Evolutionary conservation across 495 filamentous ascomycete genomes (phyloP), one percentile per base, ranked within the genome.

Genomic region (Penicillium roqueforti): DNA sequence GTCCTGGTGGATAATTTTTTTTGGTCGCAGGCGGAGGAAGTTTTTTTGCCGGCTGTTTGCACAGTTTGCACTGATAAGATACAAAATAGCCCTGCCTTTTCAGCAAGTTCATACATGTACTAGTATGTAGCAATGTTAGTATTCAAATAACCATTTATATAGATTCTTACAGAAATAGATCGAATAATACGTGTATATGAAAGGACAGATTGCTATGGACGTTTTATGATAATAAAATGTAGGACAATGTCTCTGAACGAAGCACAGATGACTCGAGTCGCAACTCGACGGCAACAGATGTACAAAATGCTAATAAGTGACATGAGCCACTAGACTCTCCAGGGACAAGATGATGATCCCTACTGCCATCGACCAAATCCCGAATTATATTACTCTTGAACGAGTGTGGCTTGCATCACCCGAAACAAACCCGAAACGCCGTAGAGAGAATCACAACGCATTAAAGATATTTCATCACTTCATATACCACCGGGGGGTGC

Each of bases 1-100:
- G 55, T 61, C 51, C 56, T 62, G 51, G 61, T 53, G 54, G 66
- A 63, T 61, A 65, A 53, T 67, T 67, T 61, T 68, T 67, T 64
- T 68, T 62, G 59, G 38, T 56, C 37, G 55, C 58, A 44, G 64
- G 61, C 61, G 66, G 62, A 60, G 62, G 59, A 61, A 69, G 63
- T 68, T 69, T 71, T 69, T 69, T 67, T 67, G 52, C 47, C 55
- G 48, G 20, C 41, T 51, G 70, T 71, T 72, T 69, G 58, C 54
- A 60, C 25, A 8, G 69, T 65, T 66, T 66, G 59, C 66, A 63
- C 52, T 61, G 70, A 73, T 73, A 73, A 73, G 68, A 31, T 41
- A 44, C 14, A n/a, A 34, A 4, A n/a, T 14, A 34, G 32, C 32
- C 32, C 13, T 34, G 14, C 28, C 28, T 9, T 29, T 11, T 9